Percentiles rank a stretch among this genome's conserved stretches.
phyloP scores from a whole-genome alignment of 129 eudicot species.

The Gnaphalium uliginosum region DNA sequence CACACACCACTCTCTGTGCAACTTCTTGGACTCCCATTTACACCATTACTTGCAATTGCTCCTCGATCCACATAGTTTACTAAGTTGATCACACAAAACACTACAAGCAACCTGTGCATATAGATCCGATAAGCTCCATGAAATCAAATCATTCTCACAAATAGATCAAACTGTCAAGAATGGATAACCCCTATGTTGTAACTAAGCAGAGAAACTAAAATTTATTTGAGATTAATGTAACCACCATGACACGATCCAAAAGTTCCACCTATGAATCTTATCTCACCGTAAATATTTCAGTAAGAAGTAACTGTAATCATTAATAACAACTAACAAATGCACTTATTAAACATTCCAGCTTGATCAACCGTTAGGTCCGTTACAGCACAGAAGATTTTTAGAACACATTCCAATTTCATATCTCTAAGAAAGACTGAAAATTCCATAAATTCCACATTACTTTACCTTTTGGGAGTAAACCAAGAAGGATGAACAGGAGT shows the following conservation, averaged over 20 bases:
- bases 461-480: conserved; percentile 89
- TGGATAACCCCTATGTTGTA: not conserved
- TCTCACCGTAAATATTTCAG: no score
- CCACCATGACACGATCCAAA: not conserved
- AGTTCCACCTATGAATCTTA: not conserved
- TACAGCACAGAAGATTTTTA: not conserved
- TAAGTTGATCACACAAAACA: conserved; percentile 79
- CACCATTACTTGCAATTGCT: conserved; percentile 90
- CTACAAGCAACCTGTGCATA: conserved; percentile 59
- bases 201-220: not conserved
- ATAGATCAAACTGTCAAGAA: not conserved
- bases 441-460: not conserved
- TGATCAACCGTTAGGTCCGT: no score
- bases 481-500: conserved; percentile 59
- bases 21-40: conserved; percentile 62
- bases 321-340: not conserved
- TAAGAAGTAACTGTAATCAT: no score
- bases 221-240: not conserved
- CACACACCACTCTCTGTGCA: conserved; percentile 59
- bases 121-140: not conserved
- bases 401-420: not conserved
- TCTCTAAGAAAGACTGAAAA: not conserved
- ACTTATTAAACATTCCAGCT: not conserved
- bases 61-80: conserved; percentile 88
- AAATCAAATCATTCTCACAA: not conserved